Evolutionary conservation across 1,284 basidiomycete genomes (phyloP).

Genomic region (Butyriboletus appendiculatus): DNA sequence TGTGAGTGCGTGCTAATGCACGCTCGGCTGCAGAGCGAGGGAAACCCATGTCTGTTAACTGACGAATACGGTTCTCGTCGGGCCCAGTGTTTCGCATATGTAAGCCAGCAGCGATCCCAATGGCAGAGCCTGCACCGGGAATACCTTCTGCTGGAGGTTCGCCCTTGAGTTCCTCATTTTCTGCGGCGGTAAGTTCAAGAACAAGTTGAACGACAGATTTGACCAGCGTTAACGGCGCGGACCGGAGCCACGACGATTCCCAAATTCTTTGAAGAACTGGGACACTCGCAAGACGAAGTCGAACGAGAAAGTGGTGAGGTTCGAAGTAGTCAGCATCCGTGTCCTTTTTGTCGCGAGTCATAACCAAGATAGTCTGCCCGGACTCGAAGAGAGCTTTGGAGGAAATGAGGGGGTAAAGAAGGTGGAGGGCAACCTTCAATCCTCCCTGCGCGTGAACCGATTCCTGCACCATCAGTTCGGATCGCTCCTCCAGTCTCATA

Average conservation of each 20-base stretch:
- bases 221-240: constrained; percentile 72
- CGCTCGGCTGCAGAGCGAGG: constrained; percentile 81
- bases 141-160: constrained; percentile 30
- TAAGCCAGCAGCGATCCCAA: constrained; percentile 40
- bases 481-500: constrained; percentile 53
- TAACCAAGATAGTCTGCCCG: constrained; percentile 74
- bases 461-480: constrained; percentile 59
- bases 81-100: constrained; percentile 50
- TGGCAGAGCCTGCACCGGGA: constrained; percentile 29
- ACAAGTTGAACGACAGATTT: constrained; percentile 77
- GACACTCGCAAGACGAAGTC: constrained; percentile 71
- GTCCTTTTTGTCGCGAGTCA: constrained; percentile 77
- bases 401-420: constrained; percentile 78
- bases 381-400: constrained; percentile 85
- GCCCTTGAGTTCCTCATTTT: constrained; percentile 71
- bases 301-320: constrained; percentile 84
- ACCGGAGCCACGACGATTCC: constrained; percentile 82
- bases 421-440: constrained; percentile 78
- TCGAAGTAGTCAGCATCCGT: constrained; percentile 80
- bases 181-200: constrained; percentile 80
- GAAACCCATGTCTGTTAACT: constrained; percentile 97
- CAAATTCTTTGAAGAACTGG: constrained; percentile 76
- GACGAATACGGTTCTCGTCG: constrained; percentile 76
- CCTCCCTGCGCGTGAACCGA: constrained; percentile 78
- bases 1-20: constrained; percentile 82